Evolutionary conservation across 1,284 basidiomycete species (phyloP).

Genomic region (Grifola frondosa): DNA sequence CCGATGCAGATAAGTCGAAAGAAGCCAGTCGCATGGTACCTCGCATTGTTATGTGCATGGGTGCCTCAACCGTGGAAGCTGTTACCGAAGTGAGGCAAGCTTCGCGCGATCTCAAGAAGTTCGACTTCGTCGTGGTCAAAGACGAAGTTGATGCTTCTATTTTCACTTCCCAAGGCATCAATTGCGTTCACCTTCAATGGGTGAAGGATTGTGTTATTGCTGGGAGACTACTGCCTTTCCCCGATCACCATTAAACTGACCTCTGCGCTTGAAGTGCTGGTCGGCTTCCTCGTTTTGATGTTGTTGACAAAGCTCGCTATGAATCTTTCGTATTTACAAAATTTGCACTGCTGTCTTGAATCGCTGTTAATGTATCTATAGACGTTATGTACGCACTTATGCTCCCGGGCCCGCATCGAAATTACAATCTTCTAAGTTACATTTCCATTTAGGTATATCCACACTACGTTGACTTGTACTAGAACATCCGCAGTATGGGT

Average conservation of each 20-base stretch:
- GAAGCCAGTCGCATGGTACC: slow-evolving; percentile 39
- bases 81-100: slow-evolving; percentile 40
- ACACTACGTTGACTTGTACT: too few species aligned
- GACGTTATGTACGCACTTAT: neutral
- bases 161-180: slow-evolving; percentile 28
- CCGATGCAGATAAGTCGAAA: slow-evolving; percentile 20
- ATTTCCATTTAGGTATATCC: too few species aligned
- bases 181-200: slow-evolving; percentile 62
- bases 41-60: slow-evolving; percentile 71
- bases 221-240: slow-evolving; percentile 44
- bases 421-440: too few species aligned
- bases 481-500: too few species aligned
- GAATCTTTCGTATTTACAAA: too few species aligned
- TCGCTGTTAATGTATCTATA: too few species aligned
- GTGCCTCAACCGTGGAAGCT: slow-evolving; percentile 66
- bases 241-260: slow-evolving; percentile 1
- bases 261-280: neutral
- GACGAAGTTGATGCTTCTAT: slow-evolving; percentile 38
- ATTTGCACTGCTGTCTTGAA: slow-evolving; percentile 5
- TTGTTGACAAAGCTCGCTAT: slow-evolving; percentile 2
- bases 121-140: slow-evolving; percentile 69
- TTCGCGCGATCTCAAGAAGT: slow-evolving; percentile 34
- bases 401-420: neutral
- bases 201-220: slow-evolving; percentile 80
- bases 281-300: neutral